These are phyloP conservation scores for Globisporangium iwayamae DNA, from an alignment of 352 stramenopile species.

Conservation along the genomic window DNA sequence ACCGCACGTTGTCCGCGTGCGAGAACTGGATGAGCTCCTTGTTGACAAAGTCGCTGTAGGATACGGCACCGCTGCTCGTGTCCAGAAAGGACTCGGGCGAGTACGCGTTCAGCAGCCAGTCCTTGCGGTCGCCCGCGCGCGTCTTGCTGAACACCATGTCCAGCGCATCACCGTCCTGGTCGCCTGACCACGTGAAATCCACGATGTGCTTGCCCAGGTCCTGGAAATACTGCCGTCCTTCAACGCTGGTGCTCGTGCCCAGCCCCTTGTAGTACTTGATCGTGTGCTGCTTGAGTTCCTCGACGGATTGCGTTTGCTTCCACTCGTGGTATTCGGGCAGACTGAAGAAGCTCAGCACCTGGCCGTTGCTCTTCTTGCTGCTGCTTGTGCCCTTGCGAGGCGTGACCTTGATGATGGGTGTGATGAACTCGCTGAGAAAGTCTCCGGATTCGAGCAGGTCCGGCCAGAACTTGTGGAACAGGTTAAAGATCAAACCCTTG, in stretches of 20 bases:
- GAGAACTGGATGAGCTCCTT: constrained; percentile 99
- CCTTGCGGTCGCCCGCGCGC: constrained; percentile 94
- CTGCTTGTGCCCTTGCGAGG: constrained; percentile 42
- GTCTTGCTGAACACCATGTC: constrained; percentile 99
- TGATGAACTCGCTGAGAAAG: constrained; percentile 99
- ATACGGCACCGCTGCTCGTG: constrained; percentile 87
- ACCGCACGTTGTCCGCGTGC: constrained; percentile 94
- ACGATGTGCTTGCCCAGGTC: constrained; percentile 95
- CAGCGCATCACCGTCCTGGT: constrained; percentile 90
- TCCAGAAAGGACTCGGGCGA: constrained; percentile 90
- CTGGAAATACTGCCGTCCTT: constrained; percentile 98
- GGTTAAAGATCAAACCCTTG: constrained; percentile 99
- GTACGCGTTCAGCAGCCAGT: constrained; percentile 92
- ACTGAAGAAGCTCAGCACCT: constrained; percentile 93
- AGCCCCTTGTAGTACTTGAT: constrained; percentile 99
- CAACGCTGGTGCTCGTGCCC: constrained; percentile 95
- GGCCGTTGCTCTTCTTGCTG: constrained; percentile 55
- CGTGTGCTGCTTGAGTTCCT: constrained; percentile 86
- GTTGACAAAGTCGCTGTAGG: constrained; percentile 98
- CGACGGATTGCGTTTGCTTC: constrained; percentile 66
- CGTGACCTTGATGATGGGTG: constrained; percentile 97
- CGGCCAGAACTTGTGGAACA: constrained; percentile 99
- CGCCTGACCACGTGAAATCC: constrained; percentile 72
- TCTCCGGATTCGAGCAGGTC: constrained; percentile 91
- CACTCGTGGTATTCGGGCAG: constrained; percentile 96